These are phyloP conservation scores for Peronospora belbahrii DNA, from an alignment of 352 stramenopile genomes.

Conservation along the genomic window DNA sequence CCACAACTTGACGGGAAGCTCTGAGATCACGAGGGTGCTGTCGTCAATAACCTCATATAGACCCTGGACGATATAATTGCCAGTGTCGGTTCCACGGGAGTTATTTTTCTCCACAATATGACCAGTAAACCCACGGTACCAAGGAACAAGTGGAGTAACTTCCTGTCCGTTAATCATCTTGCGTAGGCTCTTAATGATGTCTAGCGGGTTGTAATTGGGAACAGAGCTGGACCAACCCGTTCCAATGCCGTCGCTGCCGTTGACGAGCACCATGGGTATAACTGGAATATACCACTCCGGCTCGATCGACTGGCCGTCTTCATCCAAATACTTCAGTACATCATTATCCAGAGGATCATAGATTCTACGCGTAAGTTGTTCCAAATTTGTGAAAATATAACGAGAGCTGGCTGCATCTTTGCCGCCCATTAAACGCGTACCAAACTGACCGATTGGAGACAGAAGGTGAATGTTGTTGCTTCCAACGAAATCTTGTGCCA, in stretches of 20 bases:
- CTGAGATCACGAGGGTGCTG: slow-evolving; percentile 90
- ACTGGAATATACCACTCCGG: slow-evolving; percentile 92
- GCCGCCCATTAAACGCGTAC: slow-evolving; percentile 93
- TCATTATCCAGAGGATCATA: slow-evolving; percentile 88
- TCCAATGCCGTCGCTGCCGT: slow-evolving; percentile 95
- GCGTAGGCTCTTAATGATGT: slow-evolving; percentile 79
- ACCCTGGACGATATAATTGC: slow-evolving; percentile 83
- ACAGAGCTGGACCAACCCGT: slow-evolving; percentile 93
- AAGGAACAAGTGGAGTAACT: slow-evolving; percentile 64
- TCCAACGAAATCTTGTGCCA: slow-evolving; percentile 98
- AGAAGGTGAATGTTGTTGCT: slow-evolving; percentile 98
- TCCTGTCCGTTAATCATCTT: slow-evolving; percentile 58
- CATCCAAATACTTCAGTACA: slow-evolving; percentile 86
- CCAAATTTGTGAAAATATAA: slow-evolving; percentile 93
- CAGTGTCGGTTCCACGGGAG: slow-evolving; percentile 38
- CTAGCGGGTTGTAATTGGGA: slow-evolving; percentile 88
- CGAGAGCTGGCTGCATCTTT: slow-evolving; percentile 91
- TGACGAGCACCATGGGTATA: slow-evolving; percentile 96
- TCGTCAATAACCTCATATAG: slow-evolving; percentile 77
- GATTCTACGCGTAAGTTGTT: slow-evolving; percentile 71
- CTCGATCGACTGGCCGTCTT: slow-evolving; percentile 90
- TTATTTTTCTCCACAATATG: slow-evolving; percentile 76
- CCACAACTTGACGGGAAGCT: slow-evolving; percentile 95
- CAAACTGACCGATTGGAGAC: slow-evolving; percentile 94
- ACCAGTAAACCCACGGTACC: slow-evolving; percentile 89